These are phyloP conservation scores for Colletotrichum cereale DNA, from an alignment of 2,329 filamentous ascomycete species.

Conservation along the genomic window DNA sequence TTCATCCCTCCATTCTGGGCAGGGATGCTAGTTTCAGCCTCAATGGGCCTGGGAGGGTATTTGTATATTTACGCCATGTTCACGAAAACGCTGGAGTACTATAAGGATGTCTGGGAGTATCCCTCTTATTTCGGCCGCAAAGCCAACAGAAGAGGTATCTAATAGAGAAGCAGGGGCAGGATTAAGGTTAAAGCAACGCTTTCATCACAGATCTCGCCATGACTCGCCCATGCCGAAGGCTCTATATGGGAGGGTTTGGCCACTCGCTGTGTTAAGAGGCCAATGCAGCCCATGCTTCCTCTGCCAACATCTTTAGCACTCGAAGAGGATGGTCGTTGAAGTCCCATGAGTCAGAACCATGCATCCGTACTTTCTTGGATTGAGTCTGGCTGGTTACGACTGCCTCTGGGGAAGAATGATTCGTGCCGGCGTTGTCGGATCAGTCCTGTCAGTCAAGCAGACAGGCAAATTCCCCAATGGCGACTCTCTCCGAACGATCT, in stretches of 20 bases:
- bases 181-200: not conserved
- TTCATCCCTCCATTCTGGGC: too few relatives aligned
- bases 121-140: slow-evolving; percentile 21
- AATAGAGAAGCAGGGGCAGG: not conserved
- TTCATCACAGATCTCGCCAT: not conserved
- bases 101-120: slow-evolving; percentile 28
- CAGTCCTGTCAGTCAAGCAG: not conserved
- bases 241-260: too few relatives aligned
- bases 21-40: too few relatives aligned
- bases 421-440: slow-evolving; percentile 3
- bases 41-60: not conserved
- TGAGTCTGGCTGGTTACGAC: slow-evolving; percentile 23
- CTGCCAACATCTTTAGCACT: too few relatives aligned
- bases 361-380: slow-evolving; percentile 26
- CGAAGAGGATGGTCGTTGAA: too few relatives aligned
- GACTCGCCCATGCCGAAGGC: slow-evolving; percentile 8
- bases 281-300: too few relatives aligned
- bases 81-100: slow-evolving; percentile 17
- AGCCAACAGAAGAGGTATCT: slow-evolving; percentile 8
- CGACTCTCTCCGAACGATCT: slow-evolving; percentile 17
- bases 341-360: too few relatives aligned
- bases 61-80: slow-evolving; percentile 8
- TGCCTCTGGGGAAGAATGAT: slow-evolving; percentile 25
- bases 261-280: too few relatives aligned
- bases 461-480: slow-evolving; percentile 10